Percentiles rank a stretch among this genome's conserved stretches.
phyloP scores from a whole-genome alignment of 352 stramenopile species.

The Pythium grandisporangium region DNA sequence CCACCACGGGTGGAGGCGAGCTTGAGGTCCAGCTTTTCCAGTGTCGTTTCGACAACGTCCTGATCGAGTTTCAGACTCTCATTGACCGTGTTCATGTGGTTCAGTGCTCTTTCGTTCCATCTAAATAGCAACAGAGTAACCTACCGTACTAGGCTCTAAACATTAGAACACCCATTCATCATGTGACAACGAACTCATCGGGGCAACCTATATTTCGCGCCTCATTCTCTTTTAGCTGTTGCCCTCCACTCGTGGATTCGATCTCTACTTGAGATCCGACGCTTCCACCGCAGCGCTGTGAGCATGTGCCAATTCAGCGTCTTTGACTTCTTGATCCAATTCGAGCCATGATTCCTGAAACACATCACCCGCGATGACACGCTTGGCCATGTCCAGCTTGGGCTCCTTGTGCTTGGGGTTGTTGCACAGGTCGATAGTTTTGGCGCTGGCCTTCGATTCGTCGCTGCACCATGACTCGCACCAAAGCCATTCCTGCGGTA shows the following conservation, averaged over 20 bases:
- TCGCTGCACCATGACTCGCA: conserved; percentile 99
- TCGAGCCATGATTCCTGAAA: conserved; percentile 98
- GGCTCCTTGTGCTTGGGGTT: conserved; percentile 99
- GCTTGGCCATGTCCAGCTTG: conserved; percentile 99
- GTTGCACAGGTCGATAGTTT: conserved; percentile 99
- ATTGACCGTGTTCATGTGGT: conserved; percentile 57
- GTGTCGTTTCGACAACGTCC: conserved; percentile 66
- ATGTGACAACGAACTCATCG: too few relatives aligned
- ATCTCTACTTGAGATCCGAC: too few relatives aligned
- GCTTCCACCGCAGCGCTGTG: too few relatives aligned
- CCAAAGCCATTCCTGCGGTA: conserved; percentile 99
- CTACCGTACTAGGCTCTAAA: too few relatives aligned
- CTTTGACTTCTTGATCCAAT: conserved; percentile 95
- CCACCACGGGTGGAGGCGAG: too few relatives aligned
- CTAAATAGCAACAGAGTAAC: conserved; percentile 4
- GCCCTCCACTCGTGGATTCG: too few relatives aligned
- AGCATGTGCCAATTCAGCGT: conserved; percentile 34
- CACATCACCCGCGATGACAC: conserved; percentile 94
- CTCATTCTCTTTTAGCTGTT: too few relatives aligned
- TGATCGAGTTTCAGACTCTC: conserved; percentile 70
- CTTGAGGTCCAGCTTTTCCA: conserved; percentile 50
- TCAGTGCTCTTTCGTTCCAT: conserved; percentile 27
- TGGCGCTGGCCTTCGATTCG: conserved; percentile 94
- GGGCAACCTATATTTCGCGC: too few relatives aligned
- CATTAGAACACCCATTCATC: too few relatives aligned